A percentile compares a stretch with the other conserved stretches of the same genome.
Evolutionary conservation across 495 filamentous ascomycete species (phyloP).

Genomic region (Xylaria palmicola): DNA sequence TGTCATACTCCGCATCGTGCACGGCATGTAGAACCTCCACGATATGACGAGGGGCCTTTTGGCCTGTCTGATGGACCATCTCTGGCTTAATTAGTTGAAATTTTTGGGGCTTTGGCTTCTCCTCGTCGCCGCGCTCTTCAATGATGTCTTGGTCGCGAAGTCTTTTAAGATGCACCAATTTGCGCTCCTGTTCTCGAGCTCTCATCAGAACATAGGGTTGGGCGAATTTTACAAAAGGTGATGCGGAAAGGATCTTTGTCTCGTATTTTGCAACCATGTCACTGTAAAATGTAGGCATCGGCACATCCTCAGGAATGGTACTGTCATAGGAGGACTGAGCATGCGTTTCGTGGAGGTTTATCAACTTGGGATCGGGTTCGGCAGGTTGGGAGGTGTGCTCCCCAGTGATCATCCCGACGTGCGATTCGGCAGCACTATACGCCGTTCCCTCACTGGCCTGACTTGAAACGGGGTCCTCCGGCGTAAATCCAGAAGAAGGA

Average conservation of each 20-base stretch:
- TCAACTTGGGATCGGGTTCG: constrained; percentile 19
- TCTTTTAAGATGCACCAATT: constrained; percentile 73
- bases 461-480: constrained; percentile 19
- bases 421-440: constrained; percentile 15
- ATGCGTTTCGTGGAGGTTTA: constrained; percentile 49
- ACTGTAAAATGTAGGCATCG: constrained; percentile 88
- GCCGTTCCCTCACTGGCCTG: constrained; percentile 14
- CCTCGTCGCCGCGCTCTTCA: constrained; percentile 53
- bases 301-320: constrained; percentile 77
- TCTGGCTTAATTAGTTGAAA: constrained; percentile 91
- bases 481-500: constrained; percentile 7
- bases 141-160: constrained; percentile 75
- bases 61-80: constrained; percentile 82
- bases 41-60: constrained; percentile 75
- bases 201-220: constrained; percentile 91
- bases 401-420: background rate
- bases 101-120: constrained; percentile 62
- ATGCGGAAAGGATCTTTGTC: constrained; percentile 91
- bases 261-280: constrained; percentile 91
- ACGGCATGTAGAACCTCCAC: constrained; percentile 92
- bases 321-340: constrained; percentile 44
- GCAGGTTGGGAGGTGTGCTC: constrained; percentile 18
- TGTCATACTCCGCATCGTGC: constrained; percentile 94
- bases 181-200: constrained; percentile 84
- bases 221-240: constrained; percentile 92